Evolutionary conservation across 2,329 filamentous ascomycete genomes (phyloP), one percentile per base, ranked within the genome.

Genomic region (Arthrobotrys conoides): DNA sequence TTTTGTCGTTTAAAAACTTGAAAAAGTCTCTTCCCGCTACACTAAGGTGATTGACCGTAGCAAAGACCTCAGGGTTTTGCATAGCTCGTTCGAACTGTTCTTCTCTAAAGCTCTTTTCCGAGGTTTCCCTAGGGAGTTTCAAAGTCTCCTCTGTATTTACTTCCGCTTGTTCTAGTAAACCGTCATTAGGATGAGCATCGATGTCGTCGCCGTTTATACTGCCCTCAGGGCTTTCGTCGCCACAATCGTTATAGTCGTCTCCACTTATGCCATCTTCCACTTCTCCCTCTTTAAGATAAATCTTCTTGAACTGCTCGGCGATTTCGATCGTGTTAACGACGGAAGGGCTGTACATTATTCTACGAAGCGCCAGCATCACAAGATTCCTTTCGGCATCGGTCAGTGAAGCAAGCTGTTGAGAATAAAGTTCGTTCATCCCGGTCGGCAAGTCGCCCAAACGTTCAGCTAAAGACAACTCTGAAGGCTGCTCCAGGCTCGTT

Each of bases 21-120:
- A 76, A 76, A 66, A 71, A 76, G 14, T 76, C 65, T 8, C 71
- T 57, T 8, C 71, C 65, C 2, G 65, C 65, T 6, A 30, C 38
- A 30, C 64, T 46, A 3, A 76, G 57, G 49, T 76, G 71, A 14
- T 64, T 41, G 1, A 59, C 61, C 1, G 71, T 76, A 36, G 51
- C 67, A 30, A 69, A n/a, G 3, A 75, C 48, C 12, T 75, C 71
- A n/a, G 71, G 64, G 10, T 75, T 75, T 22, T 48, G 63, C 33
- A 55, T 68, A 5, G 65, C 65, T 12, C 14, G 33, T 20, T 68
- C 65, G 5, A 44, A 22, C 3, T 20, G 33, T 2, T 57, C 49
- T 8, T 51, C 63, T 9, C 9, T 24, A 10, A 36, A 22, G 16
- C 3, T 33, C 12, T 33, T 55, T 9, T 18, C 51, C 5, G 51